A percentile compares a stretch with the other conserved stretches of the same genome.
Evolutionary conservation across 2,329 filamentous ascomycete species (phyloP).

Genomic region (Lachnum nothofagi): DNA sequence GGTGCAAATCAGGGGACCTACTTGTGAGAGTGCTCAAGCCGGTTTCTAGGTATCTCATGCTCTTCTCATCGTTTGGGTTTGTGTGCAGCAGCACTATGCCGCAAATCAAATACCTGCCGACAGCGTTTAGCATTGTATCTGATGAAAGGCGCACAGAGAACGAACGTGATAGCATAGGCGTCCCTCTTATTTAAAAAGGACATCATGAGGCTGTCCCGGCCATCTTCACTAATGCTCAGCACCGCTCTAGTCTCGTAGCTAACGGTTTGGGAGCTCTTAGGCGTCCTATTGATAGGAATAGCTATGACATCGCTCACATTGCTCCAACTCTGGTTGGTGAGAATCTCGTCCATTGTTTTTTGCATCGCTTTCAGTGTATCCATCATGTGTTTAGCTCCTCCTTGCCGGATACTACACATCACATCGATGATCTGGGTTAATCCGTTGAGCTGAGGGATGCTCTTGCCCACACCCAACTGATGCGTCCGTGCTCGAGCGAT

Average conservation of each 20-base stretch:
- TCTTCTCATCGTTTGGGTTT: conserved; percentile 53
- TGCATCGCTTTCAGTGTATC: conserved; percentile 61
- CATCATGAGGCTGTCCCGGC: conserved; percentile 53
- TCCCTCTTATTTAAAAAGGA: conserved; percentile 58
- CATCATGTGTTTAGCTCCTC: conserved; percentile 50
- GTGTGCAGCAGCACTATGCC: conserved; percentile 38
- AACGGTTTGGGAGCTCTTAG: conserved; percentile 45
- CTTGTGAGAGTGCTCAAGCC: conserved; percentile 44
- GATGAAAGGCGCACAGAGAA: neutral
- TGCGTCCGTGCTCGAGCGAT: conserved; percentile 69
- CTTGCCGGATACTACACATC: conserved; percentile 61
- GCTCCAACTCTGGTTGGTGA: conserved; percentile 32
- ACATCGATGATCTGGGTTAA: conserved; percentile 65
- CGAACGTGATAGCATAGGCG: conserved; percentile 36
- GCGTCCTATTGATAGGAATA: conserved; percentile 52
- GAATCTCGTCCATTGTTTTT: conserved; percentile 53
- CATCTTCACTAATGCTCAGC: conserved; percentile 43
- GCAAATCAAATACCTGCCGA: conserved; percentile 27
- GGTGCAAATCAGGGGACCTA: conserved; percentile 6
- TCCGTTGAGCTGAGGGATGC: conserved; percentile 61
- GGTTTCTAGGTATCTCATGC: conserved; percentile 52
- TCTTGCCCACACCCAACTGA: conserved; percentile 60
- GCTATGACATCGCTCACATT: conserved; percentile 42
- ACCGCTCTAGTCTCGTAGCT: conserved; percentile 54
- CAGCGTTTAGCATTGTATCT: conserved; percentile 2